A percentile compares a stretch with the other conserved stretches of the same genome.
Evolutionary conservation across 2,329 filamentous ascomycete species (phyloP).

Genomic region (Fusarium sp.): DNA sequence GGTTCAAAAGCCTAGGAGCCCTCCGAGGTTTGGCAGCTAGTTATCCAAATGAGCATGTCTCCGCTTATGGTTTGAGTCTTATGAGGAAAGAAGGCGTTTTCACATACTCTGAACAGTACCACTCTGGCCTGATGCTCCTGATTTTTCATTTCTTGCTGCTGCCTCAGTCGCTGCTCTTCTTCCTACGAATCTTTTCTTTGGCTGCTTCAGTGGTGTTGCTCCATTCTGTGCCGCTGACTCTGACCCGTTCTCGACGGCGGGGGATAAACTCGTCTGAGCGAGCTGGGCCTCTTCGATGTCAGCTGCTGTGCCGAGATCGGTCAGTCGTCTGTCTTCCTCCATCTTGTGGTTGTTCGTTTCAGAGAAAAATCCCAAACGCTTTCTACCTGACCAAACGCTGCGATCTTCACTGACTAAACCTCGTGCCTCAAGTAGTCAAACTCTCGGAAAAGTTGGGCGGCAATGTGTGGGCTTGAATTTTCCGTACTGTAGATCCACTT

Average conservation of each 20-base stretch:
- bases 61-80: conserved; percentile 9
- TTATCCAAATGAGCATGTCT: conserved; percentile 58
- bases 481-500: conserved; percentile 46
- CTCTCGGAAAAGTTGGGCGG: conserved; percentile 39
- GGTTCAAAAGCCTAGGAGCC: conserved; percentile 85
- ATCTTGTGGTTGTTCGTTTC: conserved; percentile 58
- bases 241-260: conserved; percentile 32
- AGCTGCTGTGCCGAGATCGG: conserved; percentile 77
- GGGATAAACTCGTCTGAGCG: conserved; percentile 50
- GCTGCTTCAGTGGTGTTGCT: conserved; percentile 72
- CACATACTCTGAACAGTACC: conserved; percentile 65
- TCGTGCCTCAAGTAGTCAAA: conserved; percentile 1
- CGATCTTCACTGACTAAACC: neutral
- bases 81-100: neutral
- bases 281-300: conserved; percentile 69
- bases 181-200: conserved; percentile 93
- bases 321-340: conserved; percentile 80
- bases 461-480: conserved; percentile 33
- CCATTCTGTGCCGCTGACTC: conserved; percentile 49
- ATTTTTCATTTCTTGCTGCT: conserved; percentile 59
- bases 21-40: conserved; percentile 80
- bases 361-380: neutral
- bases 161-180: conserved; percentile 78
- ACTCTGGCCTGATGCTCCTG: conserved; percentile 46
- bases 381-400: neutral